These are phyloP conservation scores for Russula olivacea DNA, from an alignment of 768 basidiomycete genomes.

Conservation along the genomic window DNA sequence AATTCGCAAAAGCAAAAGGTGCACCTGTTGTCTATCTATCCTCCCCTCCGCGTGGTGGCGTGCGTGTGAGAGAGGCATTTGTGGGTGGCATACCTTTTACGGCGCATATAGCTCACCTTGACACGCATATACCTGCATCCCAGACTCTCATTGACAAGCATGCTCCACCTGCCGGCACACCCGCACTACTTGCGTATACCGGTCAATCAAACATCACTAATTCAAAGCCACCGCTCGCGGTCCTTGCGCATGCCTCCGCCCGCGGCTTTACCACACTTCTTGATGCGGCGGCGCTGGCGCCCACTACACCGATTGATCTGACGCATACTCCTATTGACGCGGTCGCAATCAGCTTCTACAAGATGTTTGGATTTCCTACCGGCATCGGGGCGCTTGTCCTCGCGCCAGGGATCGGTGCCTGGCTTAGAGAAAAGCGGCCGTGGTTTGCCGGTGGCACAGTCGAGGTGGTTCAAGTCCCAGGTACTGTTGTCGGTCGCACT, in stretches of 20 bases:
- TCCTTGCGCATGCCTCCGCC: slow-evolving; percentile 56
- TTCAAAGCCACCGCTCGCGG: slow-evolving; percentile 60
- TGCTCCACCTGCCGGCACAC: slow-evolving; percentile 43
- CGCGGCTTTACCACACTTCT: slow-evolving; percentile 71
- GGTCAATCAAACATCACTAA: slow-evolving; percentile 82
- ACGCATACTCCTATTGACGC: slow-evolving; percentile 67
- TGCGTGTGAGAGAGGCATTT: slow-evolving; percentile 53
- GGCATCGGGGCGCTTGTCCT: slow-evolving; percentile 71
- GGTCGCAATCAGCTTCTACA: slow-evolving; percentile 81
- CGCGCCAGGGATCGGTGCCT: slow-evolving; percentile 47
- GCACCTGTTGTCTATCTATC: slow-evolving; percentile 59
- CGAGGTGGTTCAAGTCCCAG: slow-evolving; percentile 78
- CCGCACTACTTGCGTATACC: slow-evolving; percentile 67
- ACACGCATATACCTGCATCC: neutral
- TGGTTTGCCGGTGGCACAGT: slow-evolving; percentile 87
- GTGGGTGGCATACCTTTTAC: slow-evolving; percentile 34
- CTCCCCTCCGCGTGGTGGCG: slow-evolving; percentile 58
- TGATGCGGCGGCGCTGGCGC: slow-evolving; percentile 76
- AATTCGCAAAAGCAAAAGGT: slow-evolving; percentile 55
- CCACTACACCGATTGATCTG: slow-evolving; percentile 64
- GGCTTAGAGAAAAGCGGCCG: slow-evolving; percentile 54
- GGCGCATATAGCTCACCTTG: slow-evolving; percentile 8
- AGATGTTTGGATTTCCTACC: slow-evolving; percentile 86
- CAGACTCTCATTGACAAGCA: slow-evolving; percentile 53
- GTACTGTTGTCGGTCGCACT: slow-evolving; percentile 56